Conservation (phyloP, 2,329 filamentous ascomycete genomes). For the Apiospora rasikravindrae region DNA sequence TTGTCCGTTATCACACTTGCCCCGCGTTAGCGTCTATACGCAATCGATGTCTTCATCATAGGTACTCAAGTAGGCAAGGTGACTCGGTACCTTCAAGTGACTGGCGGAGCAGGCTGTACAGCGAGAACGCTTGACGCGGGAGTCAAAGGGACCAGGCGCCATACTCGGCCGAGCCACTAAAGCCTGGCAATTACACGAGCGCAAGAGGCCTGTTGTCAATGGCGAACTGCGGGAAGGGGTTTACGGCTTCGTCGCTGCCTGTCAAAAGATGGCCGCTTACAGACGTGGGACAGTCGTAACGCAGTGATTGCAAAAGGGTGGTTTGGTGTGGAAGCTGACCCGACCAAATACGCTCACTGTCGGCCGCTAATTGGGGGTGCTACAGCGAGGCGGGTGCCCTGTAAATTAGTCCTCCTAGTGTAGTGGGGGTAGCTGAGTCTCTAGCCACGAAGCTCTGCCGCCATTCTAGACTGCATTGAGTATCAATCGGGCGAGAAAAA, state of each 20-base stretch:
- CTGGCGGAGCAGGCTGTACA: slow-evolving; percentile 19
- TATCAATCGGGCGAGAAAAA: not conserved
- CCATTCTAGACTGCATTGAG: not conserved
- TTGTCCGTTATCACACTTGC: not conserved
- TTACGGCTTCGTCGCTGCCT: not conserved
- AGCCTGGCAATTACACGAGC: not conserved
- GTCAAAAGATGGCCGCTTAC: not conserved
- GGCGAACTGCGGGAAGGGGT: not conserved
- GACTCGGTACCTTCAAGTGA: slow-evolving; percentile 21
- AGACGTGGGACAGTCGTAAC: not conserved
- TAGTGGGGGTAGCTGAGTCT: not conserved
- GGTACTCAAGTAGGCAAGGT: not conserved
- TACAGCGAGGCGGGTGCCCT: not conserved
- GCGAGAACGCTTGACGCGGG: slow-evolving; percentile 20
- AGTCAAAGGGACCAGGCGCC: slow-evolving; percentile 23
- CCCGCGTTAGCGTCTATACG: not conserved
- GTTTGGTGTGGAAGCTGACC: not conserved
- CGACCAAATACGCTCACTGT: too few species aligned
- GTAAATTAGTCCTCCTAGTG: not conserved
- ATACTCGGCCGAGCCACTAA: not conserved
- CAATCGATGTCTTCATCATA: not conserved
- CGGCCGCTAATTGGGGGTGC: not conserved
- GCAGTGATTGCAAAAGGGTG: not conserved
- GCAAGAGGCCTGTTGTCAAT: not conserved
- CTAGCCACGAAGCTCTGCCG: not conserved